Evolutionary conservation across 371 early-diverging fungal genomes (phyloP).

Genomic region (Mucor circinelloides): DNA sequence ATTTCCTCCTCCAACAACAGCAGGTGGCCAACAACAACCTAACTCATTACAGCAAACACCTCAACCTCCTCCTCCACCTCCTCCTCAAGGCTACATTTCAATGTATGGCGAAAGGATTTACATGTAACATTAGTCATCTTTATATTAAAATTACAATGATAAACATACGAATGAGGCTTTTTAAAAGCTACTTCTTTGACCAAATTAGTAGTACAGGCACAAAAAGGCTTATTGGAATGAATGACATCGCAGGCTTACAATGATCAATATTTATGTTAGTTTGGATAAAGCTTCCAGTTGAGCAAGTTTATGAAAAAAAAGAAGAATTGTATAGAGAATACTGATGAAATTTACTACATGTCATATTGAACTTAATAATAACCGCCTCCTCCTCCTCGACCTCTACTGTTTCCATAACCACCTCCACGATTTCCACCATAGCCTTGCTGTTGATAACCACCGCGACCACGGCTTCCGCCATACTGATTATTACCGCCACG

Average conservation of each 20-base stretch:
- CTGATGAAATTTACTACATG: neutral
- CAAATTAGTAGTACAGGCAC: neutral
- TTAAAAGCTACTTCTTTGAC: neutral
- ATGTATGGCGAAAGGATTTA: neutral
- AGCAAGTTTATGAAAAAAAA: neutral
- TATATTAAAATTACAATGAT: neutral
- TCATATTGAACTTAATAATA: slow-evolving; percentile 20
- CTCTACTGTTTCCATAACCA: slow-evolving; percentile 10
- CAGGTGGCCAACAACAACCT: neutral
- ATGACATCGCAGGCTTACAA: too few species aligned
- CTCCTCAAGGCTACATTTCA: neutral
- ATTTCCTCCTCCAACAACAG: neutral
- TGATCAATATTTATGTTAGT: too few species aligned
- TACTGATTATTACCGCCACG: slow-evolving; percentile 7
- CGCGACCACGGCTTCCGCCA: slow-evolving; percentile 16
- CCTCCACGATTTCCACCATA: slow-evolving; percentile 23
- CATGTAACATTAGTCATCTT: neutral
- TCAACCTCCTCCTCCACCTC: neutral
- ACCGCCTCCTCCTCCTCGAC: slow-evolving; percentile 6
- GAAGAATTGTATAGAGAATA: neutral
- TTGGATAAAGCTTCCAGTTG: too few species aligned
- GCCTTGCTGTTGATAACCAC: slow-evolving; percentile 34
- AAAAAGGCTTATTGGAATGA: too few species aligned
- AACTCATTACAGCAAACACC: neutral
- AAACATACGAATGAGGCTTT: neutral